Conservation (phyloP, 352 stramenopile genomes). For the Phytophthora palmivora region DNA sequence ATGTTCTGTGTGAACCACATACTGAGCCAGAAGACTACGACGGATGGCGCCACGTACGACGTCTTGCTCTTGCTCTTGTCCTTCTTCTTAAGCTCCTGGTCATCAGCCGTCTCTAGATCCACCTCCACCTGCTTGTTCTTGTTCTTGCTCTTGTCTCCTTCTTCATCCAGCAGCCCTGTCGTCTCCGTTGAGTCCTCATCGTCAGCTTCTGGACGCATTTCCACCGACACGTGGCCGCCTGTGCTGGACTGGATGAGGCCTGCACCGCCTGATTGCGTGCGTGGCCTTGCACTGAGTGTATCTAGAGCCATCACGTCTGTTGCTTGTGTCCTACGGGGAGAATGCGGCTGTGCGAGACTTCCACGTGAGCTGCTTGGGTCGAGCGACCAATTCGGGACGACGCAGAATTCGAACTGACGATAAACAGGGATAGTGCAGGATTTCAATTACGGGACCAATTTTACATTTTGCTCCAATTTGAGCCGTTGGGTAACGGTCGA, state of each 20-base stretch:
- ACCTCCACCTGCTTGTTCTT: conserved; percentile 16
- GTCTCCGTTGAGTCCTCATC: conserved; percentile 32
- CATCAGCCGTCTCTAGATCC: conserved; percentile 28
- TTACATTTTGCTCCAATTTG: conserved; percentile 1
- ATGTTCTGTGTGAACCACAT: conserved; percentile 94
- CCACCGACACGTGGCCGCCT: conserved; percentile 29
- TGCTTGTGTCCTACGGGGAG: conserved; percentile 7
- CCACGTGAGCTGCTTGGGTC: conserved; percentile 13
- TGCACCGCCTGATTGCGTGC: conserved; percentile 22
- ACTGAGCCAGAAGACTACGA: conserved; percentile 81
- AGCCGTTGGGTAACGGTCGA: conserved; percentile 23
- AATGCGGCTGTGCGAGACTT: conserved; percentile 5
- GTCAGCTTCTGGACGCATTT: conserved; percentile 21
- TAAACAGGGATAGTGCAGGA: conserved; percentile 32
- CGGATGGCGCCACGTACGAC: conserved; percentile 69
- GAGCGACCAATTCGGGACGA: neutral
- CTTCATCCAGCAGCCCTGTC: conserved; percentile 31
- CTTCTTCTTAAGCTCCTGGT: conserved; percentile 33
- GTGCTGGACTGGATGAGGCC: conserved; percentile 24
- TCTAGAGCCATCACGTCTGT: conserved; percentile 29
- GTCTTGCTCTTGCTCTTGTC: conserved; percentile 49
- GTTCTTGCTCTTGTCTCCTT: conserved; percentile 11
- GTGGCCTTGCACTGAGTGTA: conserved; percentile 25
- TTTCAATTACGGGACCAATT: no score
- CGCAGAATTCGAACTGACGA: conserved; percentile 16